Evolutionary conservation across 805 yeast species (phyloP), one percentile per base, ranked within the genome.

Genomic region (Brettanomyces bruxellensis): DNA sequence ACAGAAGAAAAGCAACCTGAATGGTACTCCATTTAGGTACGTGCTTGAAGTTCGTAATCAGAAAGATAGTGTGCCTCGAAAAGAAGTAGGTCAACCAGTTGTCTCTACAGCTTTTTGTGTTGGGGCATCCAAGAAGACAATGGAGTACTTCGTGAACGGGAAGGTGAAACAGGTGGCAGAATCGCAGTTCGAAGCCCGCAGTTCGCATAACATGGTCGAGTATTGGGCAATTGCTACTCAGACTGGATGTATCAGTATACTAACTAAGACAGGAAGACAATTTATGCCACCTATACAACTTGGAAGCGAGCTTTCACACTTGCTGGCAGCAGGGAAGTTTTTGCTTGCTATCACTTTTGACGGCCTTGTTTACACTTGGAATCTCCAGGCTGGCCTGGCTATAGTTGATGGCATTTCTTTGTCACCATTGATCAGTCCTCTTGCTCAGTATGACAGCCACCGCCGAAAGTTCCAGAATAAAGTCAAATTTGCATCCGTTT

Each of bases 161-260:
- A 63, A 64, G 39, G 68, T 74, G 38, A 61, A 66, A 3, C 60
- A 68, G 14, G 61, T 60, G 24, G 49, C 65, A 7, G 55, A 61
- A 3, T 61, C 70, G 0, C 50, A 52, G 4, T 59, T 43, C 46
- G 34, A 45, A 1, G 34, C 47, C 3, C 76, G 65, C 40, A 35
- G 43, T 5, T 70, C 68, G 45, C 73, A 73, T 34, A 6, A 28
- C 11, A 28, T 9, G 32, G 73, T 76, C 35, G 73, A 78, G 42
- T 79, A 67, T 54, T 75, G 81, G 68, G 73, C 74, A 9, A 57
- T 79, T 23, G 70, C 82, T 0, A 78, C 86, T 0, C 81, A 80
- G 41, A 67, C 72, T 30, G 89, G 89, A 0, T 61, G 77, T 0
- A 53, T 82, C 12, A 71, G 74, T 49, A 51, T 78, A 0, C 53